Base-by-base conservation (phyloP, 495 filamentous ascomycete genomes). In the Penicillium paradoxum region DNA sequence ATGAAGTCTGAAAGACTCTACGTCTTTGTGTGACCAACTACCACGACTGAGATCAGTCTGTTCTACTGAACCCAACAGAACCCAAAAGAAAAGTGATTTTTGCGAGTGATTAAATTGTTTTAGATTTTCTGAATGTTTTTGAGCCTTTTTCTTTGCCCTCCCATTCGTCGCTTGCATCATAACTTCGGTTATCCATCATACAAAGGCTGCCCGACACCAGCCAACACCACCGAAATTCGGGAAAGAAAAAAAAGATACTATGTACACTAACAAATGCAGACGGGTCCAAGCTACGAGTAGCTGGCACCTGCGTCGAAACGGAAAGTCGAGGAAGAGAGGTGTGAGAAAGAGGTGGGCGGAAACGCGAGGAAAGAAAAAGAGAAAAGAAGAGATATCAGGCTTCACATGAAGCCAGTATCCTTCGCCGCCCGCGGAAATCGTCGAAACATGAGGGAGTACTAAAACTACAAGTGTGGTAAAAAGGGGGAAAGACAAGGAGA, bases 201-300 rank as follows among this genome's bases (percentile, higher is more conserved):
- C 60, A 64, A 63, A 57, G 45, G 49, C 43, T 45, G 49, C 38
- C 32, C 41, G 37, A 33, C 29, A 39, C 34, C 53, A 56, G 36
- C 40, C 51, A 54, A 21, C 48, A 52, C 56, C 51, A 46, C 57
- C 52, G 29, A 51, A 14, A 51, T 29, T 48, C 29, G 48, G 36
- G 40, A 36, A 41, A 54, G 50, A 59, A 59, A 49, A 59, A 60
- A 64, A 61, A 63, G 33, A 54, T 59, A 64, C 53, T 75, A 75
- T 75, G 64, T 75, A 75, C 72, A 75, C 59, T 71, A 66, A 70
- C 63, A 59, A 59, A 57, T 44, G 56, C 64, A 69, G 66, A 63
- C 56, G 51, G 38, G 43, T 55, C 58, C 45, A 51, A 55, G 44
- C 48, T 47, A 54, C 42, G 49, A 65, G 51, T 60, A 41, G 58